Evolutionary conservation across 2,329 filamentous ascomycete species (phyloP), one percentile per base, ranked within the genome.

Genomic region (Arthrobotrys entomopaga): DNA sequence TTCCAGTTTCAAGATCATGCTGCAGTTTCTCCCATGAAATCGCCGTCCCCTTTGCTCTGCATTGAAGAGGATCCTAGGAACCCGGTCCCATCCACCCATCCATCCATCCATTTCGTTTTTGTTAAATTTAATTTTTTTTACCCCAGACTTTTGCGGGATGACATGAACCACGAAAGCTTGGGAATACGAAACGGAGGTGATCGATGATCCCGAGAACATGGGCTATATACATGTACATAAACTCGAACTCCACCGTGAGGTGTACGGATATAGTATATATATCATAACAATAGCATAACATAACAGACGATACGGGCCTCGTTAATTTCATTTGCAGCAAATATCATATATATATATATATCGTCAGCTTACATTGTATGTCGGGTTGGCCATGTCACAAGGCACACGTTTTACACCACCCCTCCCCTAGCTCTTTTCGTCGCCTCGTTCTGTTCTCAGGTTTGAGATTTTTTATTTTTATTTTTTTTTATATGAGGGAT

Each of bases 351-450:
- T n/a, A 16, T 48, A 48, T n/a, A 54, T n/a, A n/a, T 22, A 56
- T 54, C 54, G 61, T 73, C 69, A 73, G 69, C 69, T 73, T 73
- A 60, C 61, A 60, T 65, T 60, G 60, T 54, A 40, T 65, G 69
- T n/a, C n/a, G n/a, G n/a, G n/a, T n/a, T n/a, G n/a, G n/a, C 54
- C 69, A 73, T 73, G 69, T 73, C 69, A 73, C 69, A 73, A 74
- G 63, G 63, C 63, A 64, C 58, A 67, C 58, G 63, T 50, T 67
- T 58, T 46, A 40, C 19, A n/a, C n/a, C n/a, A n/a, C n/a, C n/a
- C n/a, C n/a, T n/a, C 29, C 24, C 19, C 22, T 26, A n/a, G 13
- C 26, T 50, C 15, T 34, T 57, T n/a, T 22, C 40, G 53, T 61
- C 67, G 67, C 67, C 67, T 72, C 67, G 54, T 38, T 34, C 29